A percentile compares a stretch with the other conserved stretches of the same genome.
These are phyloP conservation scores for Stagonosporopsis vannaccii DNA, from an alignment of 2,329 filamentous ascomycete species.

Conservation along the genomic window DNA sequence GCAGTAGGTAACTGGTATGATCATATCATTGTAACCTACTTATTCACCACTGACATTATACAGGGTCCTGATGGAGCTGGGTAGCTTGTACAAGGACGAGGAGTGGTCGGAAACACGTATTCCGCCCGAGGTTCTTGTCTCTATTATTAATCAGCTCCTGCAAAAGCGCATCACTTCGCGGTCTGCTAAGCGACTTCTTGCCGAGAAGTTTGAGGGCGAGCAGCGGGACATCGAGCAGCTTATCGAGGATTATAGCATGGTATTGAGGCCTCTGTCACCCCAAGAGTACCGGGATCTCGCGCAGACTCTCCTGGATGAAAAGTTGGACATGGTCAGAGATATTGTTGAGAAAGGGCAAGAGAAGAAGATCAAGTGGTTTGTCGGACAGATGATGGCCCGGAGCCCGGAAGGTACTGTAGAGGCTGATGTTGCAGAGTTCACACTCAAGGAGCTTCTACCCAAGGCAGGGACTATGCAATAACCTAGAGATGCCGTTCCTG, in stretches of 20 bases:
- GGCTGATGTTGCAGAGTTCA: constrained; percentile 63
- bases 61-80: constrained; percentile 61
- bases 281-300: constrained; percentile 65
- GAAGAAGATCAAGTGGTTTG: constrained; percentile 72
- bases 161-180: constrained; percentile 58
- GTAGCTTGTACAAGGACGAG: constrained; percentile 54
- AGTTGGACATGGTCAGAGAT: constrained; percentile 65
- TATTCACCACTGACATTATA: constrained; percentile 6
- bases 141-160: constrained; percentile 52
- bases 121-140: constrained; percentile 50
- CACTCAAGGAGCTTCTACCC: constrained; percentile 59
- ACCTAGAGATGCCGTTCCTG: background rate
- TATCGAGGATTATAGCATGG: constrained; percentile 64
- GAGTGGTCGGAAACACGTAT: constrained; percentile 54
- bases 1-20: constrained; percentile 64
- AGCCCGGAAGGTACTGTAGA: constrained; percentile 69
- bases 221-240: constrained; percentile 59
- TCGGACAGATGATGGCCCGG: constrained; percentile 71
- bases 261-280: constrained; percentile 62
- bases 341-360: constrained; percentile 66
- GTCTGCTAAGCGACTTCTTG: constrained; percentile 67
- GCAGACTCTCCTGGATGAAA: constrained; percentile 59
- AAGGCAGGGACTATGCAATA: background rate
- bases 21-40: background rate
- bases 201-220: constrained; percentile 62